A percentile compares a stretch with the other conserved stretches of the same genome.
Conservation (phyloP, 768 basidiomycete genomes). For the Glaciozyma antarctica region DNA sequence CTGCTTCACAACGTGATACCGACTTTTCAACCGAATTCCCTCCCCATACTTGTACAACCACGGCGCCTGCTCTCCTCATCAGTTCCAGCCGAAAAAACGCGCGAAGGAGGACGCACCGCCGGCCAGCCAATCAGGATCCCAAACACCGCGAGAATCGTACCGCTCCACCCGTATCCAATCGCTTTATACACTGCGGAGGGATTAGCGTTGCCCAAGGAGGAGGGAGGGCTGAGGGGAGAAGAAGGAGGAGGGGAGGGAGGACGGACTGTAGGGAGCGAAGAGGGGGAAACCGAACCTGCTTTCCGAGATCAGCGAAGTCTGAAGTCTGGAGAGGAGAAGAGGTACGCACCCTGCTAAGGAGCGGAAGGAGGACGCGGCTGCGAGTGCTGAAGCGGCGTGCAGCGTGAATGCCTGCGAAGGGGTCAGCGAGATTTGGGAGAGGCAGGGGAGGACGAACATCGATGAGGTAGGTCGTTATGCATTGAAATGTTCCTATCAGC, state of each 20-base stretch:
- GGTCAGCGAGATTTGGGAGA: no score
- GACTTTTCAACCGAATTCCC: not conserved
- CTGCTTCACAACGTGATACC: not conserved
- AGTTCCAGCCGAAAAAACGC: conserved; percentile 13
- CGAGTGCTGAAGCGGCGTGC: conserved; percentile 47
- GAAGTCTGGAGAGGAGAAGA: conserved; percentile 54
- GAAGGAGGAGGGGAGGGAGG: not conserved
- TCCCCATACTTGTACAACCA: not conserved
- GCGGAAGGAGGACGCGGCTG: conserved; percentile 55
- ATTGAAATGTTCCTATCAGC: conserved; percentile 44
- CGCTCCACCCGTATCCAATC: conserved; percentile 60
- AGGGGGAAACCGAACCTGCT: conserved; percentile 35
- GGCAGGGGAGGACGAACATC: not conserved
- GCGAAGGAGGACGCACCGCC: conserved; percentile 40
- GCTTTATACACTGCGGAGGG: conserved; percentile 41
- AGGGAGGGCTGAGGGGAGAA: not conserved
- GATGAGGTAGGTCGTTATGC: conserved; percentile 58
- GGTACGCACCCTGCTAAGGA: conserved; percentile 63
- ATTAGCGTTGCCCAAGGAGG: no score
- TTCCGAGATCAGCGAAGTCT: conserved; percentile 31
- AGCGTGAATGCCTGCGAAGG: conserved; percentile 33
- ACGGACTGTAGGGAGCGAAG: conserved; percentile 34
- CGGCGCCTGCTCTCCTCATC: not conserved
- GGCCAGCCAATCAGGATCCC: conserved; percentile 58
- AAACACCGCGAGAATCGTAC: conserved; percentile 54